phyloP scores from a whole-genome alignment of 306 rosid species.

The Fragaria nilgerrensis region DNA sequence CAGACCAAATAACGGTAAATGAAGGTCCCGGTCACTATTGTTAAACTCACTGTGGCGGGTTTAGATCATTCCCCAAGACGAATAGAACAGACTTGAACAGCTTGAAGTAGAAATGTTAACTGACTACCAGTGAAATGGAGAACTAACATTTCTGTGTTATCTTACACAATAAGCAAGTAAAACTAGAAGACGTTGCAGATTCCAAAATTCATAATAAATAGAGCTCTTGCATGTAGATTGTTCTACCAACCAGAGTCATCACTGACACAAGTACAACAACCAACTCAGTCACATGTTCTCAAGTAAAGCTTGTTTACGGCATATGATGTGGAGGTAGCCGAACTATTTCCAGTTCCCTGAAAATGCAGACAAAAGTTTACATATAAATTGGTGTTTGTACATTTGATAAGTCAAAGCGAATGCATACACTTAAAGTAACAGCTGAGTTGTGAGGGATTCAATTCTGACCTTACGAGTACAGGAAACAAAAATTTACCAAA shows the following conservation, averaged over 20 bases:
- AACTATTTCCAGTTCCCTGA: not conserved
- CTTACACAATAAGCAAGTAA: not conserved
- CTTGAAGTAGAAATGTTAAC: not conserved
- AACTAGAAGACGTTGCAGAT: not conserved
- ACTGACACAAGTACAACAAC: not conserved
- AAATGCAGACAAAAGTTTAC: not conserved
- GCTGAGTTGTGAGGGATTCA: not conserved
- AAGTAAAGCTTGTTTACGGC: not conserved
- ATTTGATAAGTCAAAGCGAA: not conserved
- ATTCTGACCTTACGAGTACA: not conserved
- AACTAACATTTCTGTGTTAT: not conserved
- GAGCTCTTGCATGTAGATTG: not conserved
- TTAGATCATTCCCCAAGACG: not conserved
- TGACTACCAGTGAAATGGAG: not conserved
- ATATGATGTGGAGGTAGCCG: not conserved
- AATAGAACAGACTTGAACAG: not conserved
- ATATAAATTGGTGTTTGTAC: not conserved
- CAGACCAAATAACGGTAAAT: too few relatives aligned
- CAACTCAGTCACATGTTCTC: not conserved
- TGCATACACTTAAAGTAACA: not conserved
- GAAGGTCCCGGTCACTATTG: too few relatives aligned
- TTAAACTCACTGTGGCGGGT: not conserved
- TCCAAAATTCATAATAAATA: not conserved
- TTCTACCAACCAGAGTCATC: not conserved
- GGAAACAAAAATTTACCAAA: not conserved